Evolutionary conservation across 345 rosid species (phyloP).

Genomic region (Eucalyptus shirleyi): DNA sequence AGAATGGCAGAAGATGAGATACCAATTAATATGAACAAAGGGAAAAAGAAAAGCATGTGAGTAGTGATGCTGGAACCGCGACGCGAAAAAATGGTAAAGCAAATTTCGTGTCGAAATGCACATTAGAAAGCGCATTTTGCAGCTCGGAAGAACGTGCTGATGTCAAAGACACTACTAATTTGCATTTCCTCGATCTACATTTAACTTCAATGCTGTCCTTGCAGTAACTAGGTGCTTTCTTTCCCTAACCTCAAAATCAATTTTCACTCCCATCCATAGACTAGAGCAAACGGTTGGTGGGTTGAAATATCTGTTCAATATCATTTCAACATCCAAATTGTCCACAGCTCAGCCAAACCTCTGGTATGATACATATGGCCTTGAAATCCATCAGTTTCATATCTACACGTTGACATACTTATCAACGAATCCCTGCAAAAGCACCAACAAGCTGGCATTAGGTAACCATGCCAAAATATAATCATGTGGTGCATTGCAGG

Average conservation of each 20-base stretch:
- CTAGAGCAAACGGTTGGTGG: not conserved
- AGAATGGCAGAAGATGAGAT: not conserved
- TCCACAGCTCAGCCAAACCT: not conserved
- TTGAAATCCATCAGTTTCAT: not conserved
- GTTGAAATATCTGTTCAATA: not conserved
- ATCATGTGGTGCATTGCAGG: not conserved
- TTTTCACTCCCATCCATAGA: not conserved
- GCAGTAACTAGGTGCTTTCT: not conserved
- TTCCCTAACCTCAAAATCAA: not conserved
- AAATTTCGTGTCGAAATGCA: not conserved
- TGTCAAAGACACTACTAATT: not conserved
- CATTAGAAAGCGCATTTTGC: not conserved
- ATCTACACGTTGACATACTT: slow-evolving; percentile 64
- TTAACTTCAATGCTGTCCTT: not conserved
- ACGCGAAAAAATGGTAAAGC: not conserved
- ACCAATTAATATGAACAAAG: not conserved
- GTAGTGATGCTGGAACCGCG: not conserved
- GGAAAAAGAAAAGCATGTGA: not conserved
- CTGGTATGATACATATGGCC: not conserved
- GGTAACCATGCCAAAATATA: not conserved
- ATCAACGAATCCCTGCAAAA: slow-evolving; percentile 74
- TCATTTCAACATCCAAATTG: not conserved
- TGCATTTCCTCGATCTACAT: not conserved
- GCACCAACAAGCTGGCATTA: not conserved
- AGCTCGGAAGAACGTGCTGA: not conserved